Evolutionary conservation across 495 filamentous ascomycete genomes (phyloP).

Genomic region (Tuber umbilicatum): DNA sequence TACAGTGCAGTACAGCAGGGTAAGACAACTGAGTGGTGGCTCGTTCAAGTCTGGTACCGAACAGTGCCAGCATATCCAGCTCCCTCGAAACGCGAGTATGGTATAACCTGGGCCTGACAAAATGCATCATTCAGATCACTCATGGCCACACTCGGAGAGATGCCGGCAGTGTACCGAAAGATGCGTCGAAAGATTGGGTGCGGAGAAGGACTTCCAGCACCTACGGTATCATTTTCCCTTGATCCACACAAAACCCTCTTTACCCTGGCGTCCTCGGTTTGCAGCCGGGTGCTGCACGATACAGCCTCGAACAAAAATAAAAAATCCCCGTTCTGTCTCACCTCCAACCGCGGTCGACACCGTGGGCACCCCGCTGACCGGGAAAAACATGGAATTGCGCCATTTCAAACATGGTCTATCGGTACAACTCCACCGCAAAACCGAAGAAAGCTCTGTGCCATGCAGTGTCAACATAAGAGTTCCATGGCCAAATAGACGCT

Average conservation of each 20-base stretch:
- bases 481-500: not conserved
- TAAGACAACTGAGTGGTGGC: not conserved
- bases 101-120: not conserved
- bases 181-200: not conserved
- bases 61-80: not conserved
- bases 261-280: not conserved
- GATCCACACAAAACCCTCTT: not conserved
- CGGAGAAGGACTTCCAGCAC: not conserved
- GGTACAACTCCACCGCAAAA: not conserved
- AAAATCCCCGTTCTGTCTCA: not conserved
- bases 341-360: not conserved
- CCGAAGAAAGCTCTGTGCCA: not conserved
- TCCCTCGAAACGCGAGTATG: not conserved
- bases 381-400: not conserved
- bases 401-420: not conserved
- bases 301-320: conserved; percentile 1
- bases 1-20: not conserved
- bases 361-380: not conserved
- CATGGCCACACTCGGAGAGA: not conserved
- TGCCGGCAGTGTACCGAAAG: not conserved
- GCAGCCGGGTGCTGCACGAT: not conserved
- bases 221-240: not conserved
- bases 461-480: not conserved
- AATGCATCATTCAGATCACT: not conserved
- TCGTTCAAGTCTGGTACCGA: not conserved